phyloP scores from a whole-genome alignment of 108 stramenopile species.

The Craspedostauros australis region DNA sequence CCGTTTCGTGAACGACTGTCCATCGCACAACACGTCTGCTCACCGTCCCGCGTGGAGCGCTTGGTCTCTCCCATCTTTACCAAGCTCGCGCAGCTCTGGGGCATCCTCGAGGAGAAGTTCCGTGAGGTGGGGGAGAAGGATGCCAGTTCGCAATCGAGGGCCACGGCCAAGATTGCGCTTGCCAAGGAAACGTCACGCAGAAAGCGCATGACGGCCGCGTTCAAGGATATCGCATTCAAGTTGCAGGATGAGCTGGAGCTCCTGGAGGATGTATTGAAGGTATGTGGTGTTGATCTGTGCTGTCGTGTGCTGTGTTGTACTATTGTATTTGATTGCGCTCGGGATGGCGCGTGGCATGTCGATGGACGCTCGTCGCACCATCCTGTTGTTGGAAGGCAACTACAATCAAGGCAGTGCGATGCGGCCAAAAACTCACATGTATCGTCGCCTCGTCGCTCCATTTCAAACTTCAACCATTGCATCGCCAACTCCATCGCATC shows the following conservation, averaged over 20 bases:
- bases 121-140: constrained; percentile 39
- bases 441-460: too few species aligned
- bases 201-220: constrained; percentile 21
- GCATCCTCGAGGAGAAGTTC: constrained; percentile 64
- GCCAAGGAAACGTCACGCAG: constrained; percentile 26
- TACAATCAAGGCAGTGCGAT: too few species aligned
- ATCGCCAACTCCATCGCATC: too few species aligned
- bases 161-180: constrained; percentile 26
- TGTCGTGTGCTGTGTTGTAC: too few species aligned
- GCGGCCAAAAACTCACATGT: too few species aligned
- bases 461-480: too few species aligned
- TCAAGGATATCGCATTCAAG: constrained; percentile 53
- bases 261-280: constrained; percentile 71
- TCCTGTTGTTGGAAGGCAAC: too few species aligned
- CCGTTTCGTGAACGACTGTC: constrained; percentile 73
- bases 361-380: too few species aligned
- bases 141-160: not conserved
- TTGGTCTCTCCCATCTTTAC: constrained; percentile 70
- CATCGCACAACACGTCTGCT: constrained; percentile 75
- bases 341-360: too few species aligned
- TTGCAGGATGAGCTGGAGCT: constrained; percentile 80
- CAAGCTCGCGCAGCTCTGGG: constrained; percentile 69
- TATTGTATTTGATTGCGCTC: too few species aligned
- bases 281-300: not conserved
- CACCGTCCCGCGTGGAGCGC: constrained; percentile 64